Percentiles rank a stretch among this genome's conserved stretches.
Evolutionary conservation across 768 basidiomycete species (phyloP).

Genomic region (Leccinum barrowsii): DNA sequence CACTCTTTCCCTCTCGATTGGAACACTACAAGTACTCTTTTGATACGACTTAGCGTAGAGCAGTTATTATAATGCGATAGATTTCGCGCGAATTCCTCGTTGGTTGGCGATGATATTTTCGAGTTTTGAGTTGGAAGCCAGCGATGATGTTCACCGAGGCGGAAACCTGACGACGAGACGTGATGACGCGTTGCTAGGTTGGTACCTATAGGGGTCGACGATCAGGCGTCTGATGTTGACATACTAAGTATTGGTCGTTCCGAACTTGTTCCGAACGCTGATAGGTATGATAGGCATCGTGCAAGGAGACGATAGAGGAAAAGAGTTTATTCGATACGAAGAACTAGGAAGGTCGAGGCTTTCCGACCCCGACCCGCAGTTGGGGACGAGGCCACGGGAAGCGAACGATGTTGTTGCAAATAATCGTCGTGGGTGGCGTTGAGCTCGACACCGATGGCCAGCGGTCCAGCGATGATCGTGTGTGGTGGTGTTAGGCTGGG

Average conservation of each 20-base stretch:
- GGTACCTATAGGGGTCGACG: background rate
- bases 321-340: too few relatives aligned
- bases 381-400: background rate
- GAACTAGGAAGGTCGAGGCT: too few relatives aligned
- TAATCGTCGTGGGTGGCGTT: background rate
- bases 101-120: background rate
- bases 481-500: background rate
- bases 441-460: background rate
- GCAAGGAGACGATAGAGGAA: too few relatives aligned
- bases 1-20: background rate
- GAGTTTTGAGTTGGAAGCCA: background rate
- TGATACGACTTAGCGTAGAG: slow-evolving; percentile 22
- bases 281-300: too few relatives aligned
- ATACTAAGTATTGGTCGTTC: too few relatives aligned
- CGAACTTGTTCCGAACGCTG: too few relatives aligned
- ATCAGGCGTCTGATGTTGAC: too few relatives aligned
- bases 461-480: background rate
- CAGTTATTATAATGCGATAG: slow-evolving; percentile 23
- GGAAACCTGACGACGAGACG: background rate
- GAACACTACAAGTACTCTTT: slow-evolving; percentile 29
- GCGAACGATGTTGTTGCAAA: background rate
- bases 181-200: background rate
- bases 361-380: too few relatives aligned
- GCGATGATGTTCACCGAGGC: background rate
- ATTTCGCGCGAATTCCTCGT: slow-evolving; percentile 5